Evolutionary conservation across 805 yeast genomes (phyloP).

Genomic region (Wickerhamiella shivajii): DNA sequence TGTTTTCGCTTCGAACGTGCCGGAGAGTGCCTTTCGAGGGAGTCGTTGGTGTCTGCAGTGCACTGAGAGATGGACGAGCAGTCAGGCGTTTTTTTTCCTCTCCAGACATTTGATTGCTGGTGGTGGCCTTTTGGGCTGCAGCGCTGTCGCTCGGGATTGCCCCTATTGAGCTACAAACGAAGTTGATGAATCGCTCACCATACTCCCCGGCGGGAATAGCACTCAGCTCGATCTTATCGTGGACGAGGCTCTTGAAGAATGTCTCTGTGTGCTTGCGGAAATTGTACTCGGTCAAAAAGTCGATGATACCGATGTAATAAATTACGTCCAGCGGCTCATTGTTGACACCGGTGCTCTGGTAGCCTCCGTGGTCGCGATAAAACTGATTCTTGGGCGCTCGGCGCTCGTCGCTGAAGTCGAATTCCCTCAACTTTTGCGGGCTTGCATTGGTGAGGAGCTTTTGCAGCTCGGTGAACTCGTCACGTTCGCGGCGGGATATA

Average conservation of each 20-base stretch:
- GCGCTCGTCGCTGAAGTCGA: slow-evolving; percentile 22
- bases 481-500: slow-evolving; percentile 11
- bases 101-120: too few species aligned
- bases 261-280: slow-evolving; percentile 70
- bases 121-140: too few species aligned
- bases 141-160: slow-evolving; percentile 4
- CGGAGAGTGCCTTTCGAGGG: too few species aligned
- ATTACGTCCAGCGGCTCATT: slow-evolving; percentile 50
- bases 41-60: too few species aligned
- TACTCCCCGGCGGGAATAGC: slow-evolving; percentile 86
- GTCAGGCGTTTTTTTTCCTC: too few species aligned
- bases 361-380: slow-evolving; percentile 75
- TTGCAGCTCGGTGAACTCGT: slow-evolving; percentile 24
- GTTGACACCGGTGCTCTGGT: slow-evolving; percentile 50
- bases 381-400: slow-evolving; percentile 34
- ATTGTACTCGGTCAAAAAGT: slow-evolving; percentile 57
- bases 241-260: slow-evolving; percentile 60
- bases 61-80: too few species aligned
- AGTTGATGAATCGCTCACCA: slow-evolving; percentile 69
- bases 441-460: slow-evolving; percentile 22
- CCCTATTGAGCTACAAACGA: slow-evolving; percentile 29
- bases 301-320: slow-evolving; percentile 87
- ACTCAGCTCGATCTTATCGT: slow-evolving; percentile 56
- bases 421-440: slow-evolving; percentile 23
- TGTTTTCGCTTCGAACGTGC: too few species aligned